A percentile compares a stretch with the other conserved stretches of the same genome.
Evolutionary conservation across 169 alveolate species (phyloP).

Genomic region (Plasmodium vivax): DNA sequence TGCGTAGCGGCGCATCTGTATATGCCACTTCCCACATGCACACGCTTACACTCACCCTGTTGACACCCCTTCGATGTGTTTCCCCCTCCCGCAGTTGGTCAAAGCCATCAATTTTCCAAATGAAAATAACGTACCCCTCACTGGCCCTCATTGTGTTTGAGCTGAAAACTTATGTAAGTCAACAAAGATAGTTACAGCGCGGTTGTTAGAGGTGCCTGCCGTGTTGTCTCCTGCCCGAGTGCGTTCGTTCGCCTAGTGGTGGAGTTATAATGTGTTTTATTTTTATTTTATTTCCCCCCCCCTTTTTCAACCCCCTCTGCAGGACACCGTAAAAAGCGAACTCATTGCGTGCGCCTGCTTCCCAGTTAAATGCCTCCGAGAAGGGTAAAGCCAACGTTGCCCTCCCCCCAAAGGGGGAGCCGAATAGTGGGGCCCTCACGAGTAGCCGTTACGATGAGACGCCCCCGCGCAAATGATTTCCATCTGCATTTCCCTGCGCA

Average conservation of each 20-base stretch:
- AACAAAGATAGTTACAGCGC: background rate
- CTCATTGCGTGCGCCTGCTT: conserved; percentile 82
- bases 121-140: conserved; percentile 67
- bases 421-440: background rate
- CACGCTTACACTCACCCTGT: background rate
- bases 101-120: conserved; percentile 69
- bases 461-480: background rate
- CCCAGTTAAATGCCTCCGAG: conserved; percentile 81
- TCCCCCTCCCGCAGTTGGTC: conserved; percentile 38
- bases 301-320: background rate
- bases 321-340: conserved; percentile 81
- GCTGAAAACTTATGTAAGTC: conserved; percentile 72
- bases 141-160: conserved; percentile 74
- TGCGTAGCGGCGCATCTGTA: background rate
- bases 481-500: background rate
- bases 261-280: background rate
- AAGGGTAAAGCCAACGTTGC: conserved; percentile 46
- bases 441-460: background rate
- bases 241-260: background rate
- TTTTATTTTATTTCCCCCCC: background rate
- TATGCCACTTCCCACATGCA: background rate
- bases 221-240: background rate
- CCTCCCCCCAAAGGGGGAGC: background rate
- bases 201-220: background rate
- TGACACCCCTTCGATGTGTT: background rate